These are phyloP conservation scores for Sporothrix pseudoabietina DNA, from an alignment of 2,329 filamentous ascomycete species.

Conservation along the genomic window DNA sequence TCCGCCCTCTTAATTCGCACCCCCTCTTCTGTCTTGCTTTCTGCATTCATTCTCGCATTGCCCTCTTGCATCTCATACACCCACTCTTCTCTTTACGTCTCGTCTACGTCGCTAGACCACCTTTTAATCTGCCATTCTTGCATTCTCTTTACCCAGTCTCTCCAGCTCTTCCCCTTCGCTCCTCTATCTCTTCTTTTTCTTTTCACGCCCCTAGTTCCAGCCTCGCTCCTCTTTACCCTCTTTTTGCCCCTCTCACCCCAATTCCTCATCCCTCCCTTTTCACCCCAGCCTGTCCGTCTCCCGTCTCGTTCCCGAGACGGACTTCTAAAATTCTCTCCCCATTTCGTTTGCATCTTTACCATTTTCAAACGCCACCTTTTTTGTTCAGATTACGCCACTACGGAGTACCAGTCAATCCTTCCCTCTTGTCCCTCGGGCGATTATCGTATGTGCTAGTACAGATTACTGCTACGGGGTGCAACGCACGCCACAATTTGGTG, in stretches of 20 bases:
- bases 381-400: not conserved
- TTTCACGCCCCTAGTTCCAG: conserved; percentile 1
- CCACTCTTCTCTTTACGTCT: not conserved
- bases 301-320: conserved; percentile 18
- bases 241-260: conserved; percentile 10
- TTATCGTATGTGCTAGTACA: not conserved
- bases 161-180: not conserved
- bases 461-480: not conserved
- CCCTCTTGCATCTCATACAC: not conserved
- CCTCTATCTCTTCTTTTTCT: not conserved
- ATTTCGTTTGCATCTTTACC: not conserved
- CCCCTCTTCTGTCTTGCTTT: not conserved
- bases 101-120: not conserved
- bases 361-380: not conserved
- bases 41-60: not conserved
- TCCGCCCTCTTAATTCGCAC: not conserved
- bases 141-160: not conserved
- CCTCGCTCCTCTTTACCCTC: not conserved
- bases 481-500: not conserved
- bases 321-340: not conserved
- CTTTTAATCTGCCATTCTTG: not conserved
- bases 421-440: not conserved
- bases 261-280: not conserved
- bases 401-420: not conserved
- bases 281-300: too few relatives aligned